Evolutionary conservation across 495 filamentous ascomycete genomes (phyloP).

Genomic region (Gamarada debralockiae): DNA sequence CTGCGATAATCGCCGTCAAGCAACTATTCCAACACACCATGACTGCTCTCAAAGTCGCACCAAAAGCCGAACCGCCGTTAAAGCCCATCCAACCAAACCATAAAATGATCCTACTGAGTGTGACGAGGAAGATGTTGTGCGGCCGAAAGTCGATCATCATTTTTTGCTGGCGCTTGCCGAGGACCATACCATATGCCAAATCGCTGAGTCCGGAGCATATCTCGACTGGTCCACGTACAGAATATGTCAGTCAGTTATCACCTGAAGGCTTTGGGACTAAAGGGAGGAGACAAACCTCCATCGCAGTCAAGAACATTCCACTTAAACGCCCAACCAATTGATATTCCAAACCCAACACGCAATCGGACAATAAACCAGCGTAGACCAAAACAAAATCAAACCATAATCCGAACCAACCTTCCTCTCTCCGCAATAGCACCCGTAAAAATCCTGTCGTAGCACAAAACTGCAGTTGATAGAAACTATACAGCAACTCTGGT

Average conservation of each 20-base stretch:
- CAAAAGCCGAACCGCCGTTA: slow-evolving; percentile 87
- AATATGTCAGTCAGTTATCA: no score
- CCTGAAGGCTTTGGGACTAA: no score
- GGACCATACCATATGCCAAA: slow-evolving; percentile 75
- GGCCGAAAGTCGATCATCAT: slow-evolving; percentile 62
- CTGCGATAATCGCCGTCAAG: slow-evolving; percentile 75
- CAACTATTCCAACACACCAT: slow-evolving; percentile 70
- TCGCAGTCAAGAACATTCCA: slow-evolving; percentile 93
- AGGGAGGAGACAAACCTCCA: no score
- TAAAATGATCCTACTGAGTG: slow-evolving; percentile 94
- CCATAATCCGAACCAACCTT: slow-evolving; percentile 24
- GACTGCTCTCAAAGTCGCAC: slow-evolving; percentile 81
- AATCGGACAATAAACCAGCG: slow-evolving; percentile 90
- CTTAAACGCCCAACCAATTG: slow-evolving; percentile 73
- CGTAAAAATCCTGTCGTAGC: slow-evolving; percentile 99
- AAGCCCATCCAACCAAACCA: slow-evolving; percentile 99
- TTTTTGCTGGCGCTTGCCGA: slow-evolving; percentile 59
- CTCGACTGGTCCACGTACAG: slow-evolving; percentile 92
- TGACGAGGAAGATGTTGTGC: slow-evolving; percentile 95
- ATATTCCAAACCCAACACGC: slow-evolving; percentile 99
- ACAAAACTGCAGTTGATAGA: no score
- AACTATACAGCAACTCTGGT: slow-evolving; percentile 87
- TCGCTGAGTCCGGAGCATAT: slow-evolving; percentile 88
- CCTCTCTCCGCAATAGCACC: slow-evolving; percentile 81
- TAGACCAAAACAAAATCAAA: slow-evolving; percentile 99